A percentile compares a stretch with the other conserved stretches of the same genome.
Conservation (phyloP, 163 green algal species). For the Scenedesmus sp. region DNA sequence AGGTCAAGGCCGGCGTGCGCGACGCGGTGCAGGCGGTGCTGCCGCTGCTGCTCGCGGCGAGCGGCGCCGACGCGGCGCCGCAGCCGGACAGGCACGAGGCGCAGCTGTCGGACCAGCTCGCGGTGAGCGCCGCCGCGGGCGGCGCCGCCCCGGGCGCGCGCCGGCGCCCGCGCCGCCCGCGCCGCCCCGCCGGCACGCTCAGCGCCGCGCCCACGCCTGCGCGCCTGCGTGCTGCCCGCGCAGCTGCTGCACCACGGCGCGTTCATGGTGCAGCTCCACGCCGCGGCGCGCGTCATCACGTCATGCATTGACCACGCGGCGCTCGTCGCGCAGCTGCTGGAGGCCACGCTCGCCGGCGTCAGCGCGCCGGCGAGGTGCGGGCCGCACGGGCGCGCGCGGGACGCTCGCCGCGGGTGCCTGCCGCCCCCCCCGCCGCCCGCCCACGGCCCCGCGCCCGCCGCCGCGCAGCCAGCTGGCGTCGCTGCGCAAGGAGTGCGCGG, state of each 20-base stretch:
- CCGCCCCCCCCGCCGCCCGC: too few relatives aligned
- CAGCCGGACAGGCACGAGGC: conserved; percentile 33
- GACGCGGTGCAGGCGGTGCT: conserved; percentile 68
- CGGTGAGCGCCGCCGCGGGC: too few relatives aligned
- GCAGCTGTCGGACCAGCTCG: conserved; percentile 27
- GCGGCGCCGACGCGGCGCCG: conserved; percentile 45
- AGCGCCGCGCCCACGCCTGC: neutral
- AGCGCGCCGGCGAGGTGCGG: conserved; percentile 27
- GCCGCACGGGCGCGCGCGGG: too few relatives aligned
- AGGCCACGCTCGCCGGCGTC: conserved; percentile 40
- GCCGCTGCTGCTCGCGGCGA: conserved; percentile 54
- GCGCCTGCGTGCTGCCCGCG: neutral
- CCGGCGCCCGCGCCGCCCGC: too few relatives aligned
- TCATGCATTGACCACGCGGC: conserved; percentile 48
- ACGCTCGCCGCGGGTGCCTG: too few relatives aligned
- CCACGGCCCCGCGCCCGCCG: neutral
- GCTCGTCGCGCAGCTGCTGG: conserved; percentile 44
- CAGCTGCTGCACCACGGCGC: conserved; percentile 58
- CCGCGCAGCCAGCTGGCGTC: conserved; percentile 25
- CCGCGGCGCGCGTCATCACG: conserved; percentile 47
- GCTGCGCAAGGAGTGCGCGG: conserved; percentile 31
- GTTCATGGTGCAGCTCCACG: conserved; percentile 72
- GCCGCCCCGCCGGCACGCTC: too few relatives aligned
- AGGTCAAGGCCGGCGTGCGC: conserved; percentile 62
- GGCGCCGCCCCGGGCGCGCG: too few relatives aligned